phyloP scores from a whole-genome alignment of 2,329 filamentous ascomycete species.

The Colletotrichum tofieldiae region DNA sequence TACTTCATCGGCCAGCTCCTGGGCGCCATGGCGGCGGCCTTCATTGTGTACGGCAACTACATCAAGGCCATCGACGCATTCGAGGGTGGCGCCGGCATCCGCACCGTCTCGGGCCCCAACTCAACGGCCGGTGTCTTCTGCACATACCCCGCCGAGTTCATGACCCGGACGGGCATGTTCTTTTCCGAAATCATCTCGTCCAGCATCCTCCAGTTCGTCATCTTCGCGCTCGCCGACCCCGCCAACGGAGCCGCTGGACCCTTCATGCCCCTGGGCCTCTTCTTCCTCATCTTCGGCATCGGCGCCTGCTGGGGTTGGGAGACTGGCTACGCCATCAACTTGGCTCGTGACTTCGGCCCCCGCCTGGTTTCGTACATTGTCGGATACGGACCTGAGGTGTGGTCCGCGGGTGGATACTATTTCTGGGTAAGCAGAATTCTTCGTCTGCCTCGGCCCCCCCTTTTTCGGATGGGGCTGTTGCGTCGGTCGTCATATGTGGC shows the following conservation, averaged over 20 bases:
- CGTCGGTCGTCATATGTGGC: conserved; percentile 11
- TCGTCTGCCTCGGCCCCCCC: conserved; percentile 17
- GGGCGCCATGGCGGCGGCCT: conserved; percentile 75
- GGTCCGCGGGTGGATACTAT: conserved; percentile 78
- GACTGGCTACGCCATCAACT: conserved; percentile 83
- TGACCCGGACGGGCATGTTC: conserved; percentile 78
- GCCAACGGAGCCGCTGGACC: conserved; percentile 71
- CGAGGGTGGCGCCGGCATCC: conserved; percentile 72
- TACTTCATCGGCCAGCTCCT: conserved; percentile 78
- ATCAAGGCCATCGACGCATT: conserved; percentile 75
- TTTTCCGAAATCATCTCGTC: conserved; percentile 81
- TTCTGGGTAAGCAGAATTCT: conserved; percentile 72
- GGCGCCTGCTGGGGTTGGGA: conserved; percentile 83
- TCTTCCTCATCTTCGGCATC: conserved; percentile 82
- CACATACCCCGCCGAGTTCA: conserved; percentile 78
- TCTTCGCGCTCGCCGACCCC: conserved; percentile 77
- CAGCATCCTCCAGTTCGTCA: conserved; percentile 78
- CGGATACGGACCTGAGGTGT: conserved; percentile 79
- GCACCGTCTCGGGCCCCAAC: conserved; percentile 73
- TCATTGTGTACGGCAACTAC: conserved; percentile 74
- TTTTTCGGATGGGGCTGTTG: conserved; percentile 10
- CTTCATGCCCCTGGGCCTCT: conserved; percentile 73
- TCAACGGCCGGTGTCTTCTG: conserved; percentile 81
- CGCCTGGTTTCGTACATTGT: conserved; percentile 77
- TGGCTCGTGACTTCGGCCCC: conserved; percentile 81